These are phyloP conservation scores for Fraxinus ornus DNA, from an alignment of 305 asterid species.

Conservation along the genomic window DNA sequence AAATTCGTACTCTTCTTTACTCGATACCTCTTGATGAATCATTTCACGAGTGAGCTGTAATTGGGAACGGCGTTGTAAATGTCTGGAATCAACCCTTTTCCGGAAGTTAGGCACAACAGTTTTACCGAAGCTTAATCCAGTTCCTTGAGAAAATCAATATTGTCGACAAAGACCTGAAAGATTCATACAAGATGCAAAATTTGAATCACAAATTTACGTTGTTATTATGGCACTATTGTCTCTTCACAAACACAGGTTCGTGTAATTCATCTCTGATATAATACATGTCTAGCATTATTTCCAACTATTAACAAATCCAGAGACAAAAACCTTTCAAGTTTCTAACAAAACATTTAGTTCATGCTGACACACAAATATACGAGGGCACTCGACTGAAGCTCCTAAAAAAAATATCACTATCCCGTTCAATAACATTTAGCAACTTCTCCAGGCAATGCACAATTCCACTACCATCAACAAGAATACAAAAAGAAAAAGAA, in stretches of 20 bases:
- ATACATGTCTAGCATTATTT: not conserved
- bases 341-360: not conserved
- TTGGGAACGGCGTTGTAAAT: not conserved
- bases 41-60: not conserved
- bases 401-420: no score
- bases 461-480: not conserved
- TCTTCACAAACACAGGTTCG: not conserved
- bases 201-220: not conserved
- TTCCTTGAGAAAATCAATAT: slow-evolving; percentile 63
- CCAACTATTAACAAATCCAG: not conserved
- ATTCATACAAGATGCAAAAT: not conserved
- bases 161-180: slow-evolving; percentile 71
- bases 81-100: not conserved
- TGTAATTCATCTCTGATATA: not conserved
- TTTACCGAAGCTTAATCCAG: slow-evolving; percentile 42
- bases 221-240: not conserved
- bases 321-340: not conserved
- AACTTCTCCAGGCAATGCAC: not conserved
- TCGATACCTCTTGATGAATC: not conserved
- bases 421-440: not conserved
- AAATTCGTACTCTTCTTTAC: not conserved
- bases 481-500: not conserved
- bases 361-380: not conserved
- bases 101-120: not conserved
- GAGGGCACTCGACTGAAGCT: not conserved